Percentiles rank a stretch among this genome's conserved stretches.
Conservation (phyloP, 106 monocot species). For the Dioscorea zingiberensis region DNA sequence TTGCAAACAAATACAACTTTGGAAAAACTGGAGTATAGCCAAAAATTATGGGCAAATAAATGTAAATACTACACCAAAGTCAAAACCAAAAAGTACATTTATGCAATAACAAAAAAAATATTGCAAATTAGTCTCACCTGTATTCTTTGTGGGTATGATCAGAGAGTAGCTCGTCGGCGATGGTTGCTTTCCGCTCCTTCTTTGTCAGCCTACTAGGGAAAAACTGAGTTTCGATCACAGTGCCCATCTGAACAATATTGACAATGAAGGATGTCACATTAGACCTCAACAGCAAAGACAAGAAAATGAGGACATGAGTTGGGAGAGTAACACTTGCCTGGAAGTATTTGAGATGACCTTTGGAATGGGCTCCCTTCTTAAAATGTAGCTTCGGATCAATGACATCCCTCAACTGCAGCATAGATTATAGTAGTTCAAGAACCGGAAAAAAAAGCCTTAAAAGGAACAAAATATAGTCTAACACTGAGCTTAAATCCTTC, state of each 20-base stretch:
- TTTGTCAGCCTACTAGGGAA: slow-evolving; percentile 75
- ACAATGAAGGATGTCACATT: background rate
- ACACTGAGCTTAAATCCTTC: too few species aligned
- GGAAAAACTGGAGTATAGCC: too few species aligned
- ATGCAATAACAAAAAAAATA: background rate
- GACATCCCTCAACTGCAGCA: slow-evolving; percentile 52
- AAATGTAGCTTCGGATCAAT: slow-evolving; percentile 68
- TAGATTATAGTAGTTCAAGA: background rate
- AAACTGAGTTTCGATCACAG: slow-evolving; percentile 82
- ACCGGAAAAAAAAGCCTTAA: too few species aligned
- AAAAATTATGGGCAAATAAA: too few species aligned
- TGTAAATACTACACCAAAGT: too few species aligned
- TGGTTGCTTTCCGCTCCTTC: slow-evolving; percentile 77
- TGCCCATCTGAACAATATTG: slow-evolving; percentile 51
- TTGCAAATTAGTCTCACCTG: slow-evolving; percentile 30
- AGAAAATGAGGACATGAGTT: background rate
- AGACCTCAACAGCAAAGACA: too few species aligned
- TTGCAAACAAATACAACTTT: background rate
- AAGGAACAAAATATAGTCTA: too few species aligned
- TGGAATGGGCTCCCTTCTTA: slow-evolving; percentile 51
- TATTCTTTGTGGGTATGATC: slow-evolving; percentile 54
- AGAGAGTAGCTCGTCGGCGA: slow-evolving; percentile 72
- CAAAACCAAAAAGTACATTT: background rate
- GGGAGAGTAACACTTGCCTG: slow-evolving; percentile 28
- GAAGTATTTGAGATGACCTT: slow-evolving; percentile 56